Base-by-base conservation (phyloP, 179 eudicot species). In the Kewa caespitosa region DNA sequence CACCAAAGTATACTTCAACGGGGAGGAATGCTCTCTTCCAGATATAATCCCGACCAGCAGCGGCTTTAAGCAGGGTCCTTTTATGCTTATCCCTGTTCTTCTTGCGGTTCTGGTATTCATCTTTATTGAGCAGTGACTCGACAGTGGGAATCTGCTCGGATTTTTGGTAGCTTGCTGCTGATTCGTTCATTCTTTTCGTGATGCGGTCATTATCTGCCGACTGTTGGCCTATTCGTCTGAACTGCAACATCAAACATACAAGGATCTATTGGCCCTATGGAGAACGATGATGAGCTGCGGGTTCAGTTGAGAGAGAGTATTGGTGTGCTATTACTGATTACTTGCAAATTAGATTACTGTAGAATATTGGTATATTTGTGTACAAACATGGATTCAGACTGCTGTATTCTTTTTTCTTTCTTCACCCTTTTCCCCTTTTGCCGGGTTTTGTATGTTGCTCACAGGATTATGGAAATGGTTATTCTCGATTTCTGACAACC, bases 11-110 rank as follows among this genome's bases (percentile, higher is more conserved):
- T 92, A 81, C 65, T 94, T 94, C 78, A 94, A 92, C 25, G 98
- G 98, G 7, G 91, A 89, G 68, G 98, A 94, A 75, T 90, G 97
- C 74, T 87, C 97, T 0, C 80, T 94, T 62, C 98, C 98, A 1
- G 48, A 68, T 23, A 73, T 82, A 23, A 50, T 93, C 63, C 98
- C 98, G 13, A 74, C n/a, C 23, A 80, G 52, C 76, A 72, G 86
- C 70, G 81, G 76, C 37, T 54, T 39, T 36, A 78, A 59, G 63
- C 66, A 70, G 70, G 69, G 46, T 67, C 79, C 76, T 14, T 22
- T 78, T 66, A 43, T 38, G 2, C 28, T 70, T 23, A 38, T 85
- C 32, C 74, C 85, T 22, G 33, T 74, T 57, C 67, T 91, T 23
- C 50, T 87, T 9, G 84, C 85, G 14, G 37, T 57, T 38, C 8